Conservation (phyloP, 2,329 filamentous ascomycete species). For the Periconia sp. region DNA sequence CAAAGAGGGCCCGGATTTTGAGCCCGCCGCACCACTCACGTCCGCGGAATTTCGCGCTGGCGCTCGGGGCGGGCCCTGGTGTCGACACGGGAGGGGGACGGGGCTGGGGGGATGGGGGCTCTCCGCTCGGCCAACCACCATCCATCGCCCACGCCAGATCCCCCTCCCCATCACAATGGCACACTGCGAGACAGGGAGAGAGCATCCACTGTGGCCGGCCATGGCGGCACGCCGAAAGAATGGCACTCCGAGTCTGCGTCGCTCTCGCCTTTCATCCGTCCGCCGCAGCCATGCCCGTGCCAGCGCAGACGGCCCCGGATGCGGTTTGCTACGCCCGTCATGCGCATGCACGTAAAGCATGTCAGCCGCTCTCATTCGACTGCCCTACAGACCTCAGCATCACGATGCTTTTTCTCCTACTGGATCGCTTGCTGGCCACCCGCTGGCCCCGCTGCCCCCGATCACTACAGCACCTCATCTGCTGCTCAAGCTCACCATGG, state of each 20-base stretch:
- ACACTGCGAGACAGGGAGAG: no score
- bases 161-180: no score
- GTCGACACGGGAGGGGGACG: no score
- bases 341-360: slow-evolving; percentile 23
- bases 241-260: neutral
- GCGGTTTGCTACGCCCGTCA: slow-evolving; percentile 8
- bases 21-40: slow-evolving; percentile 12
- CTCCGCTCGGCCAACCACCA: no score
- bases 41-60: slow-evolving; percentile 1
- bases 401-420: slow-evolving; percentile 33
- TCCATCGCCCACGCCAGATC: no score
- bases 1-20: neutral
- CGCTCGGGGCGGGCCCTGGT: neutral
- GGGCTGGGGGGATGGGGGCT: no score
- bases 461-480: slow-evolving; percentile 4
- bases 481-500: no score
- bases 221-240: no score
- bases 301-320: slow-evolving; percentile 6
- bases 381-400: slow-evolving; percentile 27
- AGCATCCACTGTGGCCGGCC: no score
- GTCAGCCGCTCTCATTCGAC: slow-evolving; percentile 31
- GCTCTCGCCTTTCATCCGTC: neutral
- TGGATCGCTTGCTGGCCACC: slow-evolving; percentile 16
- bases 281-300: neutral
- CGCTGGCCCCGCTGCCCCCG: neutral